Conservation (phyloP, 768 basidiomycete genomes). For the Piloderma croceum region DNA sequence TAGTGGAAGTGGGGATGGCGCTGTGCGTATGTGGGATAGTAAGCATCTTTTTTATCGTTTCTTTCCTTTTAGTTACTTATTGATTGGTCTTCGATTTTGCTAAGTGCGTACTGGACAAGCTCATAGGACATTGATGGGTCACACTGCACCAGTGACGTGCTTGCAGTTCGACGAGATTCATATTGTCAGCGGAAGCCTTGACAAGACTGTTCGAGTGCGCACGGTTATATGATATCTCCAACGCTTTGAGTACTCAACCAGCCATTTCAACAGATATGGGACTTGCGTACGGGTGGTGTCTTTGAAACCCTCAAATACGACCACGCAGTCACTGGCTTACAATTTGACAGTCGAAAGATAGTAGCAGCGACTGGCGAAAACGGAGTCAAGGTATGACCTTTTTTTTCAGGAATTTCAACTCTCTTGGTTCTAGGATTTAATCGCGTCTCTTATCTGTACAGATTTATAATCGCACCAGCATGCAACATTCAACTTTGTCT, state of each 20-base stretch:
- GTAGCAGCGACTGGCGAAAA: slow-evolving; percentile 92
- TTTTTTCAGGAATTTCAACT: slow-evolving; percentile 1
- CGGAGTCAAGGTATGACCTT: slow-evolving; percentile 66
- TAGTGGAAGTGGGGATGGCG: slow-evolving; percentile 95
- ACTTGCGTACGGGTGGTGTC: slow-evolving; percentile 83
- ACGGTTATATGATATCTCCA: background rate
- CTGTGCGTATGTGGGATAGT: slow-evolving; percentile 99
- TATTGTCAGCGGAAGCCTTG: slow-evolving; percentile 87
- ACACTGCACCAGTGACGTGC: slow-evolving; percentile 89
- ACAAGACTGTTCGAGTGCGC: slow-evolving; percentile 85
- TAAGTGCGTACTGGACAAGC: slow-evolving; percentile 97
- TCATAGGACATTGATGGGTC: slow-evolving; percentile 87
- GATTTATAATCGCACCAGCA: slow-evolving; percentile 93
- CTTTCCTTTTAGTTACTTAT: slow-evolving; percentile 1
- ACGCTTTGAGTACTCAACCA: too few relatives aligned
- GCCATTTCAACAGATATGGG: slow-evolving; percentile 99
- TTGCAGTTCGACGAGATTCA: slow-evolving; percentile 96
- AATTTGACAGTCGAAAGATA: slow-evolving; percentile 93
- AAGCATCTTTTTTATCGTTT: slow-evolving; percentile 33
- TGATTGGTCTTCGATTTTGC: slow-evolving; percentile 5
- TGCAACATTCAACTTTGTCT: slow-evolving; percentile 76
- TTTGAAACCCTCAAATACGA: slow-evolving; percentile 90
- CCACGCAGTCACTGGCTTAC: slow-evolving; percentile 82
- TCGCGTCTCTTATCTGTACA: slow-evolving; percentile 23
- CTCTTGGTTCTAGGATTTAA: slow-evolving; percentile 3